These are phyloP conservation scores for Pichia sp. DNA, from an alignment of 1,139 yeast genomes.

Conservation along the genomic window DNA sequence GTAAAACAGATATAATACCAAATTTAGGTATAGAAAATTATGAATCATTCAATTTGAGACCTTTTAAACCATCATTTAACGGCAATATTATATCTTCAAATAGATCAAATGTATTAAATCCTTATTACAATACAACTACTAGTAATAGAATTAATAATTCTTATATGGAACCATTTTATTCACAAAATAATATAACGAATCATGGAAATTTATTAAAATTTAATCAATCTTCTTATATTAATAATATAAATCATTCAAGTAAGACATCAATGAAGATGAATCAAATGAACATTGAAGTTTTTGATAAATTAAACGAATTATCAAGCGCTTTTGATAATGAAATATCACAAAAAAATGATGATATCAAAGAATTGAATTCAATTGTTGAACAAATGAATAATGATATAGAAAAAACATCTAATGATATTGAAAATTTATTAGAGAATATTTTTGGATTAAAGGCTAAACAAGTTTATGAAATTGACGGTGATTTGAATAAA, in stretches of 20 bases:
- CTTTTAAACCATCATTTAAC: slow-evolving; percentile 13
- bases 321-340: slow-evolving; percentile 52
- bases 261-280: slow-evolving; percentile 36
- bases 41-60: slow-evolving; percentile 14
- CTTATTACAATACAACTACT: background rate
- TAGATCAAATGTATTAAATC: background rate
- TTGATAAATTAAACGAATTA: slow-evolving; percentile 44
- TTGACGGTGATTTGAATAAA: background rate
- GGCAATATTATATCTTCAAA: background rate
- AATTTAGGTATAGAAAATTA: background rate
- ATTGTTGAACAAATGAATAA: slow-evolving; percentile 27
- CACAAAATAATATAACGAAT: background rate
- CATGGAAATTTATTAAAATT: slow-evolving; percentile 1
- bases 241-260: slow-evolving; percentile 4
- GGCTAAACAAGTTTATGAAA: background rate
- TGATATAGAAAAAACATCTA: slow-evolving; percentile 24
- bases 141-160: slow-evolving; percentile 1
- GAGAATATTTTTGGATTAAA: slow-evolving; percentile 7
- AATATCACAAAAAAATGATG: slow-evolving; percentile 43
- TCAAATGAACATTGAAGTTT: slow-evolving; percentile 38
- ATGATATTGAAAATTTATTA: slow-evolving; percentile 19
- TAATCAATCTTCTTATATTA: slow-evolving; percentile 3
- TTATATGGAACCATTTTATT: slow-evolving; percentile 11
- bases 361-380: slow-evolving; percentile 25
- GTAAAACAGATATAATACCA: background rate